Evolutionary conservation across 805 yeast genomes (phyloP), one percentile per base, ranked within the genome.

Genomic region (Kodamaea neixiangensis): DNA sequence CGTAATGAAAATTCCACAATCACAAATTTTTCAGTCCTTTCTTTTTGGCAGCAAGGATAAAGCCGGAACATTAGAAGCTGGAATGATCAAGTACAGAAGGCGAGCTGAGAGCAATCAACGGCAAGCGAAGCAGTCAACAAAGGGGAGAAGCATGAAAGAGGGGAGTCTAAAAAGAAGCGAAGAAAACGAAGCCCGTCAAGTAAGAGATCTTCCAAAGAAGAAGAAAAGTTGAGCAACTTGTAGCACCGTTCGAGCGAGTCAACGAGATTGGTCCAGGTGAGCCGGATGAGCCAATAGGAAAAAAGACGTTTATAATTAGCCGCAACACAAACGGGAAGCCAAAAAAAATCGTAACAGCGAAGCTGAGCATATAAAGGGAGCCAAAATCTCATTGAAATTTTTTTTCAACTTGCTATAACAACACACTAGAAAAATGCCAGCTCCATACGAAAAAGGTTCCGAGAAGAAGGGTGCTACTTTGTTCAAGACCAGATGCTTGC

Each of bases 401-500:
- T 35, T 35, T 21, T 21, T 22, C 34, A n/a, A 44, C n/a, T 25
- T 33, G 22, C 47, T 34, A 33, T 20, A 19, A 15, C 31, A 25
- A 25, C 11, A 25, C 10, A 35, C 10, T 17, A 14, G 5, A 13
- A 43, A 75, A 25, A 75, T 74, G 79, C 79, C 79, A 65, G 79
- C 78, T 61, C 57, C 58, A 55, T 57, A 34, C 42, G 78, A 74
- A 66, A 66, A 70, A 60, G 79, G 79, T 54, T 62, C 67, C 55
- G 77, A 74, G 64, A 73, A 72, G 66, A 94, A 94, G 81, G 99
- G 99, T 83, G 98, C 98, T 62, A 89, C 89, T 71, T 82, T 94
- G 61, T 94, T 94, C 87, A 94, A 94, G 81, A 94, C 98, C 60
- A 91, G 99, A 86, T 94, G 99, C 78, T 81, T 91, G 64, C 98